A percentile compares a stretch with the other conserved stretches of the same genome.
These are phyloP conservation scores for Pestalotiopsis sp. DNA, from an alignment of 2,329 filamentous ascomycete genomes.

Conservation along the genomic window DNA sequence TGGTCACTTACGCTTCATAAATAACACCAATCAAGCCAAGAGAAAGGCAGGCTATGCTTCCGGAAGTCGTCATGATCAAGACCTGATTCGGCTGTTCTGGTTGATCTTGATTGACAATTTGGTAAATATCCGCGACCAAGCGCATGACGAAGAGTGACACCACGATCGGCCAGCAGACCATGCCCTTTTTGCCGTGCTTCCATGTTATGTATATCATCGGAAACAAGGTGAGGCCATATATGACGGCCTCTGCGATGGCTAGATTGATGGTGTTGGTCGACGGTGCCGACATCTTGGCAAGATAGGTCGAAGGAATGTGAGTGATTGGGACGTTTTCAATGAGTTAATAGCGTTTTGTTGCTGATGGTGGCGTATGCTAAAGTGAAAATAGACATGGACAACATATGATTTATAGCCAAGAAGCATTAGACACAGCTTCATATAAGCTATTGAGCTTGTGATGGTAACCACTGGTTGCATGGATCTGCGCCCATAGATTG, in stretches of 20 bases:
- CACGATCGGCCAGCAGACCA: slow-evolving; percentile 1
- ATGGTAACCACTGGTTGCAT: not conserved
- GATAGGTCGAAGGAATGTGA: not conserved
- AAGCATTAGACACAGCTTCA: not conserved
- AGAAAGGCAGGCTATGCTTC: not conserved
- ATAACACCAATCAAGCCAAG: not conserved
- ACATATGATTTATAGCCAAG: not conserved
- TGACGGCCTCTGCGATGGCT: not conserved
- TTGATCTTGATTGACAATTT: not conserved
- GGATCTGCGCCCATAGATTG: not conserved
- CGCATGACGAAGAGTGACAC: not conserved
- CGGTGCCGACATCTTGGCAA: not conserved
- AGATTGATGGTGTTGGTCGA: slow-evolving; percentile 3
- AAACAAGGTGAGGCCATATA: not conserved
- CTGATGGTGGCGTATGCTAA: not conserved
- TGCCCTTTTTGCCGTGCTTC: slow-evolving; percentile 5
- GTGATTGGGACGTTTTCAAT: not conserved
- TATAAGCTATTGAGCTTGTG: not conserved
- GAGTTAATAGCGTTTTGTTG: not conserved
- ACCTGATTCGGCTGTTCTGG: not conserved
- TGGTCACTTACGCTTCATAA: not conserved
- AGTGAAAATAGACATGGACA: not conserved
- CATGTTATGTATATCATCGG: not conserved
- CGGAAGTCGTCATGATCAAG: not conserved
- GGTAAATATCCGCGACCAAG: not conserved